phyloP scores from a whole-genome alignment of 2,329 filamentous ascomycete species.

The Colletotrichum gloeosporioides region DNA sequence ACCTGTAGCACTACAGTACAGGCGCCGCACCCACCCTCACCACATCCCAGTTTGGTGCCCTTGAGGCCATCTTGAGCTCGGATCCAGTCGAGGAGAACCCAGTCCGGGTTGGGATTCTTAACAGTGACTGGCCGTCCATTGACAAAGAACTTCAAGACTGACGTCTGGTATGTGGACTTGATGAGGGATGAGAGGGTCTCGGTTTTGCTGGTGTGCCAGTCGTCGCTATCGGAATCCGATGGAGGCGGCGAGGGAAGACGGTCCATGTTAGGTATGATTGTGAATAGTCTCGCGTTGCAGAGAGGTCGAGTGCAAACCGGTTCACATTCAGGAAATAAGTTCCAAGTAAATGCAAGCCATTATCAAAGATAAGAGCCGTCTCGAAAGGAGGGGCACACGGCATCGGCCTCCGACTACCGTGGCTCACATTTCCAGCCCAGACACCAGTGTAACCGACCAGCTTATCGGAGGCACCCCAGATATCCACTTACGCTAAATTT shows the following conservation, averaged over 20 bases:
- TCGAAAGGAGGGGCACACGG: neutral
- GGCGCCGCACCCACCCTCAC: neutral
- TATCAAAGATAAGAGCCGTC: neutral
- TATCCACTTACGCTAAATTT: neutral
- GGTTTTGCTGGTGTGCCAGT: neutral
- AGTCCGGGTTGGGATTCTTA: conserved; percentile 30
- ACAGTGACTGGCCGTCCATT: conserved; percentile 29
- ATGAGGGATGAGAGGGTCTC: neutral
- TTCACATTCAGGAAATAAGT: neutral
- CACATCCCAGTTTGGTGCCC: neutral
- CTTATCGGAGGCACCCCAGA: neutral
- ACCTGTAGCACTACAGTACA: neutral
- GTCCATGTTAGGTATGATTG: neutral
- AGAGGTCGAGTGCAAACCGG: neutral
- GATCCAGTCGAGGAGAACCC: conserved; percentile 34
- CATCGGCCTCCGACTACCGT: neutral
- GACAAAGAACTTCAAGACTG: conserved; percentile 34
- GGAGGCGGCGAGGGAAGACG: neutral
- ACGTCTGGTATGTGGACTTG: conserved; percentile 34
- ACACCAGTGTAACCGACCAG: neutral
- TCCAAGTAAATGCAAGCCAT: neutral
- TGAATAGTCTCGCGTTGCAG: neutral
- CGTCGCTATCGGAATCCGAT: neutral
- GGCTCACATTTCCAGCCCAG: neutral
- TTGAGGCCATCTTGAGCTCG: conserved; percentile 25